Percentiles rank a stretch among this genome's conserved stretches.
These are phyloP conservation scores for Cystobasidium ongulense DNA, from an alignment of 768 basidiomycete genomes.

Conservation along the genomic window DNA sequence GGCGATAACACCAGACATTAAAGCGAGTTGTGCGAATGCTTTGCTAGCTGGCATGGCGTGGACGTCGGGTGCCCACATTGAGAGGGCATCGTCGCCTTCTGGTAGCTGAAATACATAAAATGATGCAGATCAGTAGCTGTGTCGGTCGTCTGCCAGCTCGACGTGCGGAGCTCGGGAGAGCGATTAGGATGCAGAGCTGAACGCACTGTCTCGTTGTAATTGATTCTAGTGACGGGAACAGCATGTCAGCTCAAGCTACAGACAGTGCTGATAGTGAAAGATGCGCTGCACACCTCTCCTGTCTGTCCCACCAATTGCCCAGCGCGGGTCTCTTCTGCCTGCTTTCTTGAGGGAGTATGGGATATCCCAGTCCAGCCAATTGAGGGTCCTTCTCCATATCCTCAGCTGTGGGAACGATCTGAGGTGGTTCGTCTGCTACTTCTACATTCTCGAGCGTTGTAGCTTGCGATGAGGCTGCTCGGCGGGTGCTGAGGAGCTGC, in stretches of 20 bases:
- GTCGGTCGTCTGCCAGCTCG: neutral
- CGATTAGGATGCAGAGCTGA: neutral
- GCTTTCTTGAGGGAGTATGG: slow-evolving; percentile 44
- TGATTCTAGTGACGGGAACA: neutral
- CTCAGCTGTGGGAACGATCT: slow-evolving; percentile 15
- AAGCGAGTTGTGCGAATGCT: slow-evolving; percentile 44
- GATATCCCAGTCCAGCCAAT: slow-evolving; percentile 44
- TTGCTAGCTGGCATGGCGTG: slow-evolving; percentile 43
- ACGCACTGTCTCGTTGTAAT: slow-evolving; percentile 7
- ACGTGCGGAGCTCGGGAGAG: no score
- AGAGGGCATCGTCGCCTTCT: slow-evolving; percentile 47
- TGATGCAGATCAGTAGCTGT: neutral
- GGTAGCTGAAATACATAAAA: slow-evolving; percentile 42
- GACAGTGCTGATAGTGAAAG: neutral
- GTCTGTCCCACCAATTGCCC: slow-evolving; percentile 47
- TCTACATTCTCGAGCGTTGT: neutral
- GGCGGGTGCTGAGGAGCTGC: neutral
- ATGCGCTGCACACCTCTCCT: slow-evolving; percentile 41
- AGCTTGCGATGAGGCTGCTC: slow-evolving; percentile 3
- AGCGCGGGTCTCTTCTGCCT: slow-evolving; percentile 44
- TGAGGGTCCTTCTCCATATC: slow-evolving; percentile 35
- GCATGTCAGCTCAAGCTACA: neutral
- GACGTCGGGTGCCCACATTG: slow-evolving; percentile 49
- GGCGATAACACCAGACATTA: slow-evolving; percentile 43
- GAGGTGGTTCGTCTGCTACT: neutral